Conservation (phyloP, 306 rosid genomes). For the Cercis canadensis region DNA sequence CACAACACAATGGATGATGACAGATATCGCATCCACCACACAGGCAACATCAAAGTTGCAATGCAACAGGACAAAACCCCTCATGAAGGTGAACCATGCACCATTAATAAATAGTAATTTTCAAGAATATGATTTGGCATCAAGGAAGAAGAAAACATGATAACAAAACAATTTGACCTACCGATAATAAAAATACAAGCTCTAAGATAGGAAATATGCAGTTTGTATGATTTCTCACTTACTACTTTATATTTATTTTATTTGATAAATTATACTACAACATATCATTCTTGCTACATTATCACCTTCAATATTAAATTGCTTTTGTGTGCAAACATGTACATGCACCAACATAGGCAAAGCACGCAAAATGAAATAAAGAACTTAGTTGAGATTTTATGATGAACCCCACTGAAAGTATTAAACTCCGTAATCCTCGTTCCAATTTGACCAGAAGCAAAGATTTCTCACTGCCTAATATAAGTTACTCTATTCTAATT, state of each 20-base stretch:
- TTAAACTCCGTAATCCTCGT: conserved; percentile 13
- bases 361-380: conserved; percentile 6
- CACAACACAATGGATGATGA: too few species aligned
- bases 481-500: background rate
- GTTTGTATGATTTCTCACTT: background rate
- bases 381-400: background rate
- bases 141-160: too few species aligned
- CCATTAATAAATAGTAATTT: too few species aligned
- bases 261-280: background rate
- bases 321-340: background rate
- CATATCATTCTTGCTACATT: conserved; percentile 23
- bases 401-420: conserved; percentile 1
- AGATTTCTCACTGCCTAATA: background rate
- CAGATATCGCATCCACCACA: too few species aligned
- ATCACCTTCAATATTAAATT: conserved; percentile 1
- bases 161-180: too few species aligned
- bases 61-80: too few species aligned
- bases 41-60: too few species aligned
- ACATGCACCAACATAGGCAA: background rate
- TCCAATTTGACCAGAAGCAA: conserved; percentile 10
- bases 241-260: too few species aligned
- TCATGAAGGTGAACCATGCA: too few species aligned
- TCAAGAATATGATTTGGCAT: too few species aligned
- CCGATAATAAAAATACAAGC: too few species aligned
- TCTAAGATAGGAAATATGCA: too few species aligned